A percentile compares a stretch with the other conserved stretches of the same genome.
Conservation (phyloP, 768 basidiomycete species). For the Mycena kentingensis region DNA sequence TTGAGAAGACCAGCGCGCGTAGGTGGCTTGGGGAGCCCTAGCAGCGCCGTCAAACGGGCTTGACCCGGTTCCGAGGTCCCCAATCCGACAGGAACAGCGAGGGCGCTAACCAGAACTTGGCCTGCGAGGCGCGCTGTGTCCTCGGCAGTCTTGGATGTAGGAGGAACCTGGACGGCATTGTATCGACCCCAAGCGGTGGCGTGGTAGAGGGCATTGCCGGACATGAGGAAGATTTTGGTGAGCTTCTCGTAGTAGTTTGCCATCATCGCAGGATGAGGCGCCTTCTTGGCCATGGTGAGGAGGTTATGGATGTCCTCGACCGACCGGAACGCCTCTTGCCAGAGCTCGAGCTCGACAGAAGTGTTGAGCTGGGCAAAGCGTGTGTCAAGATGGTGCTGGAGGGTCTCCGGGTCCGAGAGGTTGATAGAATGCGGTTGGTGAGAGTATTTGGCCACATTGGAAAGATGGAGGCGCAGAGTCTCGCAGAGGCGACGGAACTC, state of each 20-base stretch:
- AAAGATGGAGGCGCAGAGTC: conserved; percentile 89
- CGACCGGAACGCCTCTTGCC: conserved; percentile 98
- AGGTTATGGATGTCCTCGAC: conserved; percentile 98
- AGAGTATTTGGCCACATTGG: conserved; percentile 93
- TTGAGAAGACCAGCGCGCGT: conserved; percentile 83
- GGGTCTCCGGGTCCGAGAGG: conserved; percentile 90
- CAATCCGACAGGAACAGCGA: conserved; percentile 86
- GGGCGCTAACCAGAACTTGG: conserved; percentile 87
- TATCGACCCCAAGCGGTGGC: conserved; percentile 95
- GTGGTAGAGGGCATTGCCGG: conserved; percentile 92
- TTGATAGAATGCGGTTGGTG: conserved; percentile 95
- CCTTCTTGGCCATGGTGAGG: conserved; percentile 89
- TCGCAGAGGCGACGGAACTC: conserved; percentile 97
- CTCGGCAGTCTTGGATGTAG: conserved; percentile 70
- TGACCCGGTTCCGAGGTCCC: conserved; percentile 49
- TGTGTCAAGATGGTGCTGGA: conserved; percentile 94
- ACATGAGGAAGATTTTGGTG: conserved; percentile 94
- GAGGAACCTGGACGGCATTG: conserved; percentile 55
- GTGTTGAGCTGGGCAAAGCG: conserved; percentile 96
- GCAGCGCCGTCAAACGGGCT: conserved; percentile 77
- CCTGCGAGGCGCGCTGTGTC: conserved; percentile 81
- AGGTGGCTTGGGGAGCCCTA: conserved; percentile 82
- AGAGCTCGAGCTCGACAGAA: conserved; percentile 95
- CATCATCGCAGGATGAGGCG: conserved; percentile 87
- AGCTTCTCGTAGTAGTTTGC: too few relatives aligned